phyloP scores from a whole-genome alignment of 1,284 basidiomycete species.

The Malassezia arunalokei region DNA sequence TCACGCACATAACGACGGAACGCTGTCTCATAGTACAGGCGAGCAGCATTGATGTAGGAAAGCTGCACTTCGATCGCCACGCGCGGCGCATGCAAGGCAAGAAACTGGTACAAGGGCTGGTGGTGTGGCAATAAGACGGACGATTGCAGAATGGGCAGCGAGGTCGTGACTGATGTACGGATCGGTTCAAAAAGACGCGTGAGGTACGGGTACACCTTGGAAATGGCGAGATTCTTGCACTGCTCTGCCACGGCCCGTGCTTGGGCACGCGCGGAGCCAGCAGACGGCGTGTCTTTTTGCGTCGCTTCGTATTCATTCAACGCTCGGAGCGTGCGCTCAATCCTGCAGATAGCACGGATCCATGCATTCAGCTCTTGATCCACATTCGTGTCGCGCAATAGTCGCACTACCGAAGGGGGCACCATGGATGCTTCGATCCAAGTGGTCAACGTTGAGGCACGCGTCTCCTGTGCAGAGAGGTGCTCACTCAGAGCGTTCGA shows the following conservation, averaged over 20 bases:
- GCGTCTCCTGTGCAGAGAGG: slow-evolving; percentile 67
- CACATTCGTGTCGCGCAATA: slow-evolving; percentile 68
- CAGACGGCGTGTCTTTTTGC: background rate
- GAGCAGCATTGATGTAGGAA: slow-evolving; percentile 68
- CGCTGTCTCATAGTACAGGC: slow-evolving; percentile 89
- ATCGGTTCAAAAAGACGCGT: slow-evolving; percentile 70
- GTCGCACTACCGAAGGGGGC: slow-evolving; percentile 63
- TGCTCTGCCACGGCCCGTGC: slow-evolving; percentile 70
- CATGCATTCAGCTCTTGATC: slow-evolving; percentile 51
- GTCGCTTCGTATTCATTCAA: slow-evolving; percentile 45
- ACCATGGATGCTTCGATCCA: slow-evolving; percentile 70
- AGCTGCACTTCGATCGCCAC: slow-evolving; percentile 81
- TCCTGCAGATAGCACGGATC: slow-evolving; percentile 64
- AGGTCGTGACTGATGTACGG: slow-evolving; percentile 69
- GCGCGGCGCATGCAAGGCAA: slow-evolving; percentile 65
- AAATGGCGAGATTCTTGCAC: slow-evolving; percentile 52
- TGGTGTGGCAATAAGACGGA: slow-evolving; percentile 65
- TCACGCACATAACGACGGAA: slow-evolving; percentile 76
- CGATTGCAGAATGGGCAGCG: slow-evolving; percentile 83
- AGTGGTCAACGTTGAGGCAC: slow-evolving; percentile 71
- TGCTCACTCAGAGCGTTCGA: slow-evolving; percentile 78
- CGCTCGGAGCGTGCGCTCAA: slow-evolving; percentile 63
- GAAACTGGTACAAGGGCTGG: slow-evolving; percentile 64
- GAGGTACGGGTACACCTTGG: slow-evolving; percentile 78
- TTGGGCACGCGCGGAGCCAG: slow-evolving; percentile 52